Percentiles rank a stretch among this genome's conserved stretches.
These are phyloP conservation scores for Dothideomycetidae sp. DNA, from an alignment of 2,329 filamentous ascomycete species.

Conservation along the genomic window DNA sequence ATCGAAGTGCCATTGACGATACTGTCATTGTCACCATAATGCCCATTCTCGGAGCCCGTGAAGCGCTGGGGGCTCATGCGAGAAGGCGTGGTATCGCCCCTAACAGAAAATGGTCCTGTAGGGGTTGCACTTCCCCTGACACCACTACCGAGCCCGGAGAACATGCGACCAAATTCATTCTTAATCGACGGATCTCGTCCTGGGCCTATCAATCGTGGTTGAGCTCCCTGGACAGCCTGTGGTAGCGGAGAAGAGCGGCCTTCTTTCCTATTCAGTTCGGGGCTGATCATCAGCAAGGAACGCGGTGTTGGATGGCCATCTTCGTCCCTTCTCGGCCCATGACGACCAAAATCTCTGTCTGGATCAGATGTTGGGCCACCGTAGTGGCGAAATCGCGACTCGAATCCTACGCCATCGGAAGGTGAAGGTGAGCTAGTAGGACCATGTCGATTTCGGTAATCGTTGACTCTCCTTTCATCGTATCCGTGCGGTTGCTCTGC, in stretches of 20 bases:
- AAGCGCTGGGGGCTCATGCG: conserved; percentile 20
- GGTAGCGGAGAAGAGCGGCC: conserved; percentile 78
- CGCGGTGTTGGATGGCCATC: conserved; percentile 30
- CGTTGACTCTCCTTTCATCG: conserved; percentile 2
- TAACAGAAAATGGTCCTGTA: conserved; percentile 31
- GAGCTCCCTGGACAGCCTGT: conserved; percentile 85
- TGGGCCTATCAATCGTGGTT: conserved; percentile 64
- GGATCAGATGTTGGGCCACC: conserved; percentile 4
- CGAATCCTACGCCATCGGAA: conserved; percentile 3
- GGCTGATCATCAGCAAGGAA: conserved; percentile 55
- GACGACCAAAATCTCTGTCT: conserved; percentile 1
- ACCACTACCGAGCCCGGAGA: conserved; percentile 74
- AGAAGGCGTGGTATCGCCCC: conserved; percentile 40
- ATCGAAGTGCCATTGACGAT: conserved; percentile 4
- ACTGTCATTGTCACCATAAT: conserved; percentile 12
- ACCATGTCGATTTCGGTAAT: conserved; percentile 2
- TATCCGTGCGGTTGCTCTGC: conserved; percentile 5
- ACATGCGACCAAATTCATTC: conserved; percentile 88
- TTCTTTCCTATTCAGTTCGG: conserved; percentile 64
- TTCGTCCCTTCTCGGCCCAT: conserved; percentile 7
- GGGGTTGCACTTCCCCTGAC: conserved; percentile 39
- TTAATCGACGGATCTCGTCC: conserved; percentile 80
- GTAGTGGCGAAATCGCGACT: conserved; percentile 8
- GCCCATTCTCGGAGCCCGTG: conserved; percentile 18
- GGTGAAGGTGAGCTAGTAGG: conserved; percentile 3